Conservation (phyloP, 2,329 filamentous ascomycete genomes). For the Fusarium mundagurra region DNA sequence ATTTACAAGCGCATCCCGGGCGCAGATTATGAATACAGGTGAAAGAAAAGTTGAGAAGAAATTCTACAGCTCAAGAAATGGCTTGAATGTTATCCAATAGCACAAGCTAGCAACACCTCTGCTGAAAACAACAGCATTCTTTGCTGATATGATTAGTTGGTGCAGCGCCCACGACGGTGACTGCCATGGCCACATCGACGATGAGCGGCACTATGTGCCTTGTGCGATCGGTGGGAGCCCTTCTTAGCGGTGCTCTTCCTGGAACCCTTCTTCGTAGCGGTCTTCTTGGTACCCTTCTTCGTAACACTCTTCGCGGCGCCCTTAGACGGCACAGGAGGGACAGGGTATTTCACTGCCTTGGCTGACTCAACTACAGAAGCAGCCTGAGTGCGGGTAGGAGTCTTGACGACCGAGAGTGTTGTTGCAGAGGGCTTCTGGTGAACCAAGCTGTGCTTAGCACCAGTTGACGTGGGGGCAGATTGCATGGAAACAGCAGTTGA, state of each 20-base stretch:
- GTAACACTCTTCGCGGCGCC: background rate
- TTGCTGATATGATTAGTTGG: background rate
- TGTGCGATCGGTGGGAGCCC: background rate
- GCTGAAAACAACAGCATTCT: fast-evolving
- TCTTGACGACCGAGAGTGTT: background rate
- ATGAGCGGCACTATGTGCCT: background rate
- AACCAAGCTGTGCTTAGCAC: too few species aligned
- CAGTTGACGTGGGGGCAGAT: background rate
- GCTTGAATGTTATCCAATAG: fast-evolving
- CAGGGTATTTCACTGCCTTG: background rate
- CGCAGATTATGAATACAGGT: background rate
- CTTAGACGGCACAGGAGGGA: background rate
- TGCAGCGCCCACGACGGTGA: background rate
- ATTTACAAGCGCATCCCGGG: background rate
- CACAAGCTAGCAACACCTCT: background rate
- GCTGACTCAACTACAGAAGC: background rate
- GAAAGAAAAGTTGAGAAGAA: fast-evolving
- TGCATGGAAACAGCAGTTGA: background rate
- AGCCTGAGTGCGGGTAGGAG: background rate
- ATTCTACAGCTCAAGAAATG: fast-evolving
- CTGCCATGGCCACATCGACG: background rate
- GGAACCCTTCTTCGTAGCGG: too few species aligned
- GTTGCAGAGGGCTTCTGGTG: background rate
- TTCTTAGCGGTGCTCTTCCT: too few species aligned
- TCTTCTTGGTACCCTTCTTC: background rate